Evolutionary conservation across 2,329 filamentous ascomycete genomes (phyloP).

Genomic region (Grosmannia huntii): DNA sequence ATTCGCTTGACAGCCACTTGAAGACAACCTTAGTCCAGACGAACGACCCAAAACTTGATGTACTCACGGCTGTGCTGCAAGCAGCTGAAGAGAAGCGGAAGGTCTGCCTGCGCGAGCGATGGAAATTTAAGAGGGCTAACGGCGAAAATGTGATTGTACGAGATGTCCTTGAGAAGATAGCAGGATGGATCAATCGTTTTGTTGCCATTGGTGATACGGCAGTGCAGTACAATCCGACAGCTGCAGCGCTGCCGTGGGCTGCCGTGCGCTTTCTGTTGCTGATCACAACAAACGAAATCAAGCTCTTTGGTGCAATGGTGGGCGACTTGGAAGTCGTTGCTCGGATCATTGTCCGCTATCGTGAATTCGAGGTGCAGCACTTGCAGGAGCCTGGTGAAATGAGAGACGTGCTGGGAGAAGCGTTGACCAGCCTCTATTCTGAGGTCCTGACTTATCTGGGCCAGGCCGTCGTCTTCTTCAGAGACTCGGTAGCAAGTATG

Average conservation of each 20-base stretch:
- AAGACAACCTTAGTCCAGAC: not conserved
- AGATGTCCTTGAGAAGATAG: not conserved
- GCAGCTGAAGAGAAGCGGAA: not conserved
- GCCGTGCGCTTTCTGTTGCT: not conserved
- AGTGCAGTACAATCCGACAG: not conserved
- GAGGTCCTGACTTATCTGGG: not conserved
- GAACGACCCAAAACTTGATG: not conserved
- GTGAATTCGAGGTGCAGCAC: not conserved
- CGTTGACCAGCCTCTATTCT: not conserved
- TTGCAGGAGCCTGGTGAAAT: not conserved
- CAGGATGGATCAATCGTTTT: not conserved
- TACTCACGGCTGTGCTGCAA: not conserved
- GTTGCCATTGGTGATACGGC: not conserved
- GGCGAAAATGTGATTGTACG: not conserved
- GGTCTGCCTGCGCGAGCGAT: not conserved
- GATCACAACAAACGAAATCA: not conserved
- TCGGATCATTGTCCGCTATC: not conserved
- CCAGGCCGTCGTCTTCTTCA: not conserved
- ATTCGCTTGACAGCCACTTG: not conserved
- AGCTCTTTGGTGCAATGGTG: not conserved
- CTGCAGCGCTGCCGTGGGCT: not conserved
- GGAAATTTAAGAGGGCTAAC: not conserved
- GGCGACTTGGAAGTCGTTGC: not conserved
- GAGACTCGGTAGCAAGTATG: not conserved
- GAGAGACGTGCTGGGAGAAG: not conserved